Evolutionary conservation across 164 flowering plant genomes (phyloP), one percentile per base, ranked within the genome.

Genomic region (Kalanchoe fedtschenkoi): DNA sequence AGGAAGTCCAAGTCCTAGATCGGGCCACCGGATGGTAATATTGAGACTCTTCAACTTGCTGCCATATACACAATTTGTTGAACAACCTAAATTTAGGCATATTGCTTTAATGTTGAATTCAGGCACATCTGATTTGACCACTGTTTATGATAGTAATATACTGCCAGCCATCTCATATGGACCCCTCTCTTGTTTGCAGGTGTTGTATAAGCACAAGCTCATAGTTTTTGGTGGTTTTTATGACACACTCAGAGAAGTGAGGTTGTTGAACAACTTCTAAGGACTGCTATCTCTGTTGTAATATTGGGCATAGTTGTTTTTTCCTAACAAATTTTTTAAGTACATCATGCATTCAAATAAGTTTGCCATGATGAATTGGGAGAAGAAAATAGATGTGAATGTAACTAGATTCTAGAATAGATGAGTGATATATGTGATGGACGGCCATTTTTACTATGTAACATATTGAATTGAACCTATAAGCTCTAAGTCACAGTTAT

Each of bases 211-310:
- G 82, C 97, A 90, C 78, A 90, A 93, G 77, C 80, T 93, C 69
- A 73, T 93, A 68, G 71, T 90, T 67, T 93, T 93, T 83, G 99
- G 99, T 66, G 99, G 99, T 70, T 93, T 93, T 77, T 93, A 93
- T 78, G 99, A 93, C 72, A 93, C 99, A 61, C 95, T 93, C 60
- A 79, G 99, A 78, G 99, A 93, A 93, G 99, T 93, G 76, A 93
- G 99, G 99, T 93, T 75, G 81, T 66, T 73, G 38, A 61, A 66
- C 19, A 34, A 65, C 57, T 66, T 71, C 78, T 68, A 16, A 26
- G 26, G 17, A 58, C 34, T 37, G 5, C 38, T 34, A 22, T 13
- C 42, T 34, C 9, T 7, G 35, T 8, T 58, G n/a, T 58, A 4
- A 22, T 30, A 13, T 32, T 58, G 61, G 3, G 24, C 0, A 13